Evolutionary conservation across 768 basidiomycete genomes (phyloP), one percentile per base, ranked within the genome.

Genomic region (Jaapia argillacea): DNA sequence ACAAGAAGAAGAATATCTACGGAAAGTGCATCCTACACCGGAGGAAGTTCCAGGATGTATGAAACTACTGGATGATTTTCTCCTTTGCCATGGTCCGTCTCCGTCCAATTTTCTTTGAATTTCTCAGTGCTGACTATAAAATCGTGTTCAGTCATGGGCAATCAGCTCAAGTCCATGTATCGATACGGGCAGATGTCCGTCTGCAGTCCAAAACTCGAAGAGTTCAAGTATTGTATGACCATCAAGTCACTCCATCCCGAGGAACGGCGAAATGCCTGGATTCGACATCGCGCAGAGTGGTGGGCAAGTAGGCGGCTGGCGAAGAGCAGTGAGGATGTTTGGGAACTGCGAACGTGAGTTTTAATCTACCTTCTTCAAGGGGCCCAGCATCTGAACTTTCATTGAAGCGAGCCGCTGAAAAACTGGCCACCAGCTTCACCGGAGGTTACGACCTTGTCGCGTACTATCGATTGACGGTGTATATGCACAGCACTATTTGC

Each of bases 211-310:
- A 92, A 94, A 58, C 72, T 81, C 57, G 81, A 89, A 45, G 92
- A 94, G 54, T 93, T 94, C 73, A 96, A 96, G 63, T 94, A 87
- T 62, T 99, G 94, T 64, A 67, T 94, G 68, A 82, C 79, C 47
- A 65, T 85, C 48, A 94, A 91, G 62, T 70, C 75, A 10, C 66
- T 87, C 61, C 73, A 82, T 42, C 78, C 80, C 13, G 90, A 92
- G 44, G 75, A 81, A 53, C 76, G 78, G 56, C 72, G 85, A 24
- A 78, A 88, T 41, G 76, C 77, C 3, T 99, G 92, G 93, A 79
- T 98, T 45, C 72, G 69, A 40, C 71, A 85, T 14, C 70, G 87
- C 43, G 94, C 94, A 2, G 89, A 93, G 58, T 93, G 92, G 91
- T 96, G 92, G 94, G 90, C 93, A 4, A 65, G 70, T 25, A 66